Evolutionary conservation across 163 green algal species (phyloP), one percentile per base, ranked within the genome.

Genomic region (Scenedesmus sp.): DNA sequence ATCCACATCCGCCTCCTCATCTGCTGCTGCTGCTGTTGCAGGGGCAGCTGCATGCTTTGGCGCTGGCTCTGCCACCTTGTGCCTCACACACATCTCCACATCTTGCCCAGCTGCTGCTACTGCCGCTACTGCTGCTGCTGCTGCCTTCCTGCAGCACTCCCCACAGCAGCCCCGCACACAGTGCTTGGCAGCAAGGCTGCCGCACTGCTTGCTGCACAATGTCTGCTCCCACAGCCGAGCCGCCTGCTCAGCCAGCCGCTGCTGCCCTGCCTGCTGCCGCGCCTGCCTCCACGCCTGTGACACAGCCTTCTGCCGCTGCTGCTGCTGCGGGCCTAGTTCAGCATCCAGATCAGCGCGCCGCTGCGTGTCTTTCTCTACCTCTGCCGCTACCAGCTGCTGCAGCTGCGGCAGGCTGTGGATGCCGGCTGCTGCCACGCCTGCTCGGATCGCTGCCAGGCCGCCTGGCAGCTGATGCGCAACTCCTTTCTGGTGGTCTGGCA

Each of bases 301-400:
- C 3, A 52, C 23, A 15, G 67, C 67, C 67, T 52, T 79, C 23
- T 79, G 20, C 23, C 67, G 67, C 67, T 15, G 20, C 67, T 79
- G 67, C 67, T 52, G 67, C 23, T 79, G 67, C 67, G 23, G 3
- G 4, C 0, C 23, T 79, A 23, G 23, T 52, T 20, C 23, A 15
- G 23, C 67, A 15, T 20, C 23, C 2, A 79, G 23, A 1, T 20
- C 67, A n/a, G 67, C 67, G 20, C 67, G 67, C 20, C 23, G 18
- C 3, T 16, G 67, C 4, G 20, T 76, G 23, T 79, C 23, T 23
- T 52, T 0, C 6, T 46, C 67, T 6, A 15, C 67, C 67, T 79
- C 67, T 79, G 67, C 20, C 46, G 67, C 67, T 52, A 79, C 67
- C 67, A 79, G 67, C 67, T 79, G 67, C 67, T 79, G 67, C 67